Evolutionary conservation across 441 rosid species (phyloP).

Genomic region (Populus hybrid): DNA sequence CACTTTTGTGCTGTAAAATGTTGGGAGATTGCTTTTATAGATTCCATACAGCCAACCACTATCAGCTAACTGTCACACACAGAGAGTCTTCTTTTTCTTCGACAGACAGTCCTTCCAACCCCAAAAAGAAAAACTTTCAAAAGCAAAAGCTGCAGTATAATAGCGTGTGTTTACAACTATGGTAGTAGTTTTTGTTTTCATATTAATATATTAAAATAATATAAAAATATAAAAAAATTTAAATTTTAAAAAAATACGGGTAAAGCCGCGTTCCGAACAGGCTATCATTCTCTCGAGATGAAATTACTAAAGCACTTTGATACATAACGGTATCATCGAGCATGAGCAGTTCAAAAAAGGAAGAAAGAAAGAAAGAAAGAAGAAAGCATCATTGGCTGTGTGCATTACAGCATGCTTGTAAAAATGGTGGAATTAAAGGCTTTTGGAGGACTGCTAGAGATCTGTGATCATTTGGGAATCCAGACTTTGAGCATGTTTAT

Average conservation of each 20-base stretch:
- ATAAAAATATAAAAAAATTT: no score
- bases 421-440: neutral
- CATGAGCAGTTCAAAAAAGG: neutral
- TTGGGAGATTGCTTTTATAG: constrained; percentile 21
- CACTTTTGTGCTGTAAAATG: constrained; percentile 35
- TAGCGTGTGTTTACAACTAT: no score
- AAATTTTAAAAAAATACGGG: no score
- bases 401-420: neutral
- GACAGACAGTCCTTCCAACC: constrained; percentile 27
- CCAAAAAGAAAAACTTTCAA: constrained; percentile 29
- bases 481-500: neutral
- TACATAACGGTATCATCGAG: constrained; percentile 5
- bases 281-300: neutral
- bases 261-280: no score
- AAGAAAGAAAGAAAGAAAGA: no score
- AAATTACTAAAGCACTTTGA: neutral
- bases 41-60: constrained; percentile 32
- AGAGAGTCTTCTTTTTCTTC: neutral
- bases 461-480: neutral
- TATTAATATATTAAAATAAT: no score
- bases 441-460: neutral
- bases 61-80: constrained; percentile 24
- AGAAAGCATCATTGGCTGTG: neutral
- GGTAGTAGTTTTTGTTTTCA: no score
- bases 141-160: constrained; percentile 46